A percentile compares a stretch with the other conserved stretches of the same genome.
Conservation (phyloP, 1,139 yeast genomes). For the Candida glucosophila region DNA sequence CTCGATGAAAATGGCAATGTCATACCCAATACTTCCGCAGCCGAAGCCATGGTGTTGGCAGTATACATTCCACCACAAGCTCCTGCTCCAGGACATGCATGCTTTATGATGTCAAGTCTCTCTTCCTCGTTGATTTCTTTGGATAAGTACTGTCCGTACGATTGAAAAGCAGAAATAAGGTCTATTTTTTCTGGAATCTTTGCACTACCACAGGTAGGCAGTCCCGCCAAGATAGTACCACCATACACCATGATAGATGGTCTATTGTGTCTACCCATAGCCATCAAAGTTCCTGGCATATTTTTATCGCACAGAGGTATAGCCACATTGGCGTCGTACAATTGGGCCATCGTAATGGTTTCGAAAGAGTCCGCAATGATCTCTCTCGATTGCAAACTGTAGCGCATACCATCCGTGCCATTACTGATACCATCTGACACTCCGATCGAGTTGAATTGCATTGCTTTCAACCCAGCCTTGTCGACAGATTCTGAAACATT, state of each 20-base stretch:
- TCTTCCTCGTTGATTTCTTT: conserved; percentile 69
- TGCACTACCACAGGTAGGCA: conserved; percentile 50
- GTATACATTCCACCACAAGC: conserved; percentile 99
- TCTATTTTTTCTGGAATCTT: conserved; percentile 69
- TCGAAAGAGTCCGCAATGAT: conserved; percentile 95
- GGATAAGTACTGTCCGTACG: conserved; percentile 85
- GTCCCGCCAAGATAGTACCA: conserved; percentile 88
- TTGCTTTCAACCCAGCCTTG: conserved; percentile 83
- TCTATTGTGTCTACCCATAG: conserved; percentile 95
- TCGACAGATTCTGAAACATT: conserved; percentile 71
- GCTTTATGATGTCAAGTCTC: conserved; percentile 75
- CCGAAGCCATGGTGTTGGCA: conserved; percentile 98
- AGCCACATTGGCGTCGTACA: conserved; percentile 87
- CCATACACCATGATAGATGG: conserved; percentile 97
- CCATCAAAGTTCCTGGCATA: conserved; percentile 97
- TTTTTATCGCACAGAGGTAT: conserved; percentile 96
- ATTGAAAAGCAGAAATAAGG: conserved; percentile 91
- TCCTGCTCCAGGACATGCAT: conserved; percentile 98
- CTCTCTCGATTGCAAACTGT: conserved; percentile 88
- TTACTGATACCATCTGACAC: conserved; percentile 94
- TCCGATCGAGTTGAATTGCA: conserved; percentile 95
- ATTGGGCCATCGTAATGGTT: conserved; percentile 87
- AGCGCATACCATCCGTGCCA: conserved; percentile 96
- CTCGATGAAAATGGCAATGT: conserved; percentile 91
- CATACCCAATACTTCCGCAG: conserved; percentile 95